Base-by-base conservation (phyloP, 306 rosid genomes). In the Lathyrus oleraceus region DNA sequence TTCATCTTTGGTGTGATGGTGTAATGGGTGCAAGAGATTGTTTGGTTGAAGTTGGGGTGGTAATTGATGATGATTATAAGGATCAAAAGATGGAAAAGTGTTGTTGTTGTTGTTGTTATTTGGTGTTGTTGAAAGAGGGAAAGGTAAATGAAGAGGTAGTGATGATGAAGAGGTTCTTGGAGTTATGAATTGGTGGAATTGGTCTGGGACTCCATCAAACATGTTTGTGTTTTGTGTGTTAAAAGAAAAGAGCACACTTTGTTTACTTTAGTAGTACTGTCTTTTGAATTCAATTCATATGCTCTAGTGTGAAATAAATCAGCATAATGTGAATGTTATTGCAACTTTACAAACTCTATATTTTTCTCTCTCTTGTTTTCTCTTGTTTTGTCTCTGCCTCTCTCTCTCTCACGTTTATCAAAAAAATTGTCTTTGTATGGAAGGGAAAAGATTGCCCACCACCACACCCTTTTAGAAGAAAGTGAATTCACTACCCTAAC, bases 121-220 rank as follows among this genome's bases (percentile, higher is more conserved):
- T 35, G 39, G 39, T 57, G 62, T 10, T 6, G 62, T 57, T 13
- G 62, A 57, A 57, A 57, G 86, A 65, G 88, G 96, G 61, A 89
- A 81, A 11, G 89, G 79, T 49, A 88, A 78, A 62, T 89, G 86
- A 81, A 82, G 82, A 16, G 83, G 91, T 8, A 81, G 78, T 39
- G 87, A 27, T 16, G 91, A 56, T 8, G 91, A 53, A 10, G 60
- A 56, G 15, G 70, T 72, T 65, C 86, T 86, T 54, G 96, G 85
- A 35, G 87, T 81, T 75, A 88, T 85, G 96, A 92, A 85, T 73
- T 90, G 96, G 85, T 88, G 96, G 83, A 90, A 80, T 70, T 90
- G 98, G 25, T 93, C 96, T 38, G 96, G 85, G 21, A 82, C 88
- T 85, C 92, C 98, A 85, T 93, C 87, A 49, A 88, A 90, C 97